A percentile compares a stretch with the other conserved stretches of the same genome.
These are phyloP conservation scores for Trametes meyenii DNA, from an alignment of 768 basidiomycete genomes.

Conservation along the genomic window DNA sequence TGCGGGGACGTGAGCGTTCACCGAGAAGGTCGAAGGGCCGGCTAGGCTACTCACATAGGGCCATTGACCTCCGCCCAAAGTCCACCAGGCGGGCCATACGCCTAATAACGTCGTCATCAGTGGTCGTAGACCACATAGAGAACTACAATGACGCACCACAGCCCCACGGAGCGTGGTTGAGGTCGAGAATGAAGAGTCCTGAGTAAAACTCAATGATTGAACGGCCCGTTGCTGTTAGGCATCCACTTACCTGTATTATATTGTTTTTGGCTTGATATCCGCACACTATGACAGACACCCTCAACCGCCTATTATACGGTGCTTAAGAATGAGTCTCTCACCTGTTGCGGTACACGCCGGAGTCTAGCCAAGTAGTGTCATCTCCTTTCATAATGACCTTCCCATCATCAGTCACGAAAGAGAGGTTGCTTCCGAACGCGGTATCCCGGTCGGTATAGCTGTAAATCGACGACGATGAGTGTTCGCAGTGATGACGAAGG, in stretches of 20 bases:
- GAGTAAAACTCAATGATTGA: background rate
- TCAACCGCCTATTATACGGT: background rate
- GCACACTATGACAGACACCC: conserved; percentile 53
- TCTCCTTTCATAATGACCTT: conserved; percentile 80
- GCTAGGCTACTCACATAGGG: conserved; percentile 52
- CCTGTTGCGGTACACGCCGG: conserved; percentile 66
- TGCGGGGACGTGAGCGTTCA: conserved; percentile 28
- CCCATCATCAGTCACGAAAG: conserved; percentile 57
- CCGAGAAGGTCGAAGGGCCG: conserved; percentile 7
- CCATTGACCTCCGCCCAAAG: conserved; percentile 61
- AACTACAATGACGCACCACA: conserved; percentile 60
- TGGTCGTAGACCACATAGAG: background rate
- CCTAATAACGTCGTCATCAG: conserved; percentile 40
- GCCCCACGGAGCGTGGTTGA: conserved; percentile 85
- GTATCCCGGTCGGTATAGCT: conserved; percentile 64
- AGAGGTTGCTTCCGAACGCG: conserved; percentile 57
- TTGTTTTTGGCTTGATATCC: conserved; percentile 63
- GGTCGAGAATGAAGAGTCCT: conserved; percentile 80
- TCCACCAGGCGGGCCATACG: conserved; percentile 88
- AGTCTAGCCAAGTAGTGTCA: conserved; percentile 55
- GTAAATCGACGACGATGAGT: conserved; percentile 7
- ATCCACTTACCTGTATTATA: conserved; percentile 58
- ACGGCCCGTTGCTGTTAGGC: background rate
- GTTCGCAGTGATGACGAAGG: background rate
- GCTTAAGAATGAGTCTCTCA: conserved; percentile 26